Evolutionary conservation across 2,329 filamentous ascomycete species (phyloP).

Genomic region (Exophiala dermatitidis): DNA sequence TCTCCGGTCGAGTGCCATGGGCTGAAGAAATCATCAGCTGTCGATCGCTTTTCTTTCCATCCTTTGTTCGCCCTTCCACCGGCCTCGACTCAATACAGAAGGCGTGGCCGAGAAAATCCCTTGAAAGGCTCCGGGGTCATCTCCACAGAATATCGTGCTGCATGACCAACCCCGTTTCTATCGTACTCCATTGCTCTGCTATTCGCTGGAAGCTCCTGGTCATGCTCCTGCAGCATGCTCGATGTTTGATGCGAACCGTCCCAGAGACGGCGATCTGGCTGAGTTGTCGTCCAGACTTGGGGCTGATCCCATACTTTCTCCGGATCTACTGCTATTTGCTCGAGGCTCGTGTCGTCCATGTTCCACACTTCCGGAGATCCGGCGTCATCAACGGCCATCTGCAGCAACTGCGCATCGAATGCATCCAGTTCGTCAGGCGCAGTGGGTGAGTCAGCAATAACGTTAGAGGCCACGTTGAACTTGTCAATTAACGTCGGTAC

Average conservation of each 20-base stretch:
- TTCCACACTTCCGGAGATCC: not conserved
- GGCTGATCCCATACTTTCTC: too few species aligned
- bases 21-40: not conserved
- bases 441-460: not conserved
- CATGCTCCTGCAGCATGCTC: not conserved
- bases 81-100: constrained; percentile 11
- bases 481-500: not conserved
- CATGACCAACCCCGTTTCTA: not conserved
- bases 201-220: not conserved
- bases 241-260: not conserved
- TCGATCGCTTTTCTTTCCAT: not conserved
- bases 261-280: not conserved
- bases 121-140: constrained; percentile 5
- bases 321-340: not conserved
- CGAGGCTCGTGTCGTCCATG: not conserved
- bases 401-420: not conserved
- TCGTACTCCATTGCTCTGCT: not conserved
- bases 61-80: not conserved
- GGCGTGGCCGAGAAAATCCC: constrained; percentile 14
- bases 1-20: too few species aligned
- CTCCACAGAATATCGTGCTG: not conserved
- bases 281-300: not conserved
- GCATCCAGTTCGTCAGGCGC: not conserved
- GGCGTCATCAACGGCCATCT: not conserved
- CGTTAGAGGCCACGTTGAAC: not conserved